Conservation (phyloP, 139 green algal species). For the Closterium sp. region DNA sequence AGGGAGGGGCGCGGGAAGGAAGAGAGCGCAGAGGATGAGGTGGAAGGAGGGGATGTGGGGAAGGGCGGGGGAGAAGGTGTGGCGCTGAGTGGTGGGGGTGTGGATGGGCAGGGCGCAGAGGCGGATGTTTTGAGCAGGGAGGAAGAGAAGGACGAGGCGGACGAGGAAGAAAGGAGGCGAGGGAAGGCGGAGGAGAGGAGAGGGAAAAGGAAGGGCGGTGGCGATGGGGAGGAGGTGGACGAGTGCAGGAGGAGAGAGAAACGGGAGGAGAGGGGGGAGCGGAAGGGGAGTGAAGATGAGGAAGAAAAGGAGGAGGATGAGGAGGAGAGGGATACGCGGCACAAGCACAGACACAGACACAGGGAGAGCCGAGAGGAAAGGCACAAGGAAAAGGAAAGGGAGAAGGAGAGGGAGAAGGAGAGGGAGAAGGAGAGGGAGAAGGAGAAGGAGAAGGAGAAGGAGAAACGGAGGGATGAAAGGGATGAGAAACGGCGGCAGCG, state of each 20-base stretch:
- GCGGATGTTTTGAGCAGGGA: neutral
- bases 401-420: conserved; percentile 29
- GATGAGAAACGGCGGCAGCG: neutral
- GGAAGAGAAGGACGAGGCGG: neutral
- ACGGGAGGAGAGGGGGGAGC: neutral
- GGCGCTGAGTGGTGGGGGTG: no score
- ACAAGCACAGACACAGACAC: neutral
- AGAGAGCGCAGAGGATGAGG: neutral
- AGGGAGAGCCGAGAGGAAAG: neutral
- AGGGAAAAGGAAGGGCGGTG: neutral
- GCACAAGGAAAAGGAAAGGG: conserved; percentile 9
- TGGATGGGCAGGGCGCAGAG: neutral
- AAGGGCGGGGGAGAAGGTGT: neutral
- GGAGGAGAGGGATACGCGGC: neutral
- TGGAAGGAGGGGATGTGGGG: neutral
- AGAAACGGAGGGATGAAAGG: neutral
- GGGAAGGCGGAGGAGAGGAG: neutral
- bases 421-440: neutral
- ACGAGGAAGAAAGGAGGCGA: neutral
- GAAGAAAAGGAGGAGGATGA: neutral
- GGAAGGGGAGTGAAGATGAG: neutral
- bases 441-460: neutral
- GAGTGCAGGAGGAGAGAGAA: neutral
- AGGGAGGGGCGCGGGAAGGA: neutral
- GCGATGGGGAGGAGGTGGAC: neutral